These are phyloP conservation scores for Thalia dealbata DNA, from an alignment of 176 grass and related monocot genomes.

Conservation along the genomic window DNA sequence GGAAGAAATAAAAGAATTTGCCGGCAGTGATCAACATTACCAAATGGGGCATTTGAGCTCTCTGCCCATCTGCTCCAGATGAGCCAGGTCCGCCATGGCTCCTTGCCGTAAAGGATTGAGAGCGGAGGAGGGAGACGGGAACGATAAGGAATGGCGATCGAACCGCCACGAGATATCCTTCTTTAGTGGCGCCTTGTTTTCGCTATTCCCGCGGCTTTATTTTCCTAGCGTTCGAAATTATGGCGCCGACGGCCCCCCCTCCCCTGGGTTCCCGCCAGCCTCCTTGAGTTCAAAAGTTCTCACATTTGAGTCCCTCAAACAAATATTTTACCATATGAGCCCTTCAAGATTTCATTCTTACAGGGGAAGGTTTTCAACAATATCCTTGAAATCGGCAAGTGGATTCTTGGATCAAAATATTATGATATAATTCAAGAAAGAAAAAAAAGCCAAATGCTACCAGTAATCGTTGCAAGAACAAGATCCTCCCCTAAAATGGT, in stretches of 20 bases:
- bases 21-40: constrained; percentile 19
- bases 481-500: constrained; percentile 51
- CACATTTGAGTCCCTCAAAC: background rate
- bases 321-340: background rate
- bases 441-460: constrained; percentile 13
- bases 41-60: constrained; percentile 96
- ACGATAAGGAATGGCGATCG: background rate
- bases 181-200: background rate
- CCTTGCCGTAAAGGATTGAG: background rate
- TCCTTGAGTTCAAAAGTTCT: background rate
- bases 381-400: background rate
- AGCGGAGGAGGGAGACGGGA: background rate
- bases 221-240: background rate
- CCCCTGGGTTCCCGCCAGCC: background rate
- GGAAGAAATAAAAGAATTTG: background rate
- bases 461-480: constrained; percentile 90
- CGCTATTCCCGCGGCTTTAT: background rate
- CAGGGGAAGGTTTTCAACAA: background rate
- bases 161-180: background rate
- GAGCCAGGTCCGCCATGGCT: constrained; percentile 45
- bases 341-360: background rate
- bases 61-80: constrained; percentile 77
- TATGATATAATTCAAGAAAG: background rate
- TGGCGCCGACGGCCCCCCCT: background rate
- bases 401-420: background rate